phyloP scores from a whole-genome alignment of 495 filamentous ascomycete genomes.

The Bryoglossum gracile region DNA sequence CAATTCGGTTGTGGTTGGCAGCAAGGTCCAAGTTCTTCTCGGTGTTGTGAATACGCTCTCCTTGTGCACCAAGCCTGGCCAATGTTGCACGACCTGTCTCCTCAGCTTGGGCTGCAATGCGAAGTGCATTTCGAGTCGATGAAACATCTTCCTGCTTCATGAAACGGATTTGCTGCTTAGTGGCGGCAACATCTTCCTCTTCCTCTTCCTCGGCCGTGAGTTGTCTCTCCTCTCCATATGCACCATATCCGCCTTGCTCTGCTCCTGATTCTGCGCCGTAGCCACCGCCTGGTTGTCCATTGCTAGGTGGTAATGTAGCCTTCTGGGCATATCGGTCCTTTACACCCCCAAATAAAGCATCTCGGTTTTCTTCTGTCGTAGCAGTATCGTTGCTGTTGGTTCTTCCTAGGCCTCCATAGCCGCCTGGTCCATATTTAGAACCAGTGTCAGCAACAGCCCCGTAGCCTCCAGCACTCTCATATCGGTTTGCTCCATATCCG shows the following conservation, averaged over 20 bases:
- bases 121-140: conserved; percentile 61
- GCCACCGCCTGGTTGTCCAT: conserved; percentile 19
- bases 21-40: conserved; percentile 69
- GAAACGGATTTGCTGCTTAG: conserved; percentile 67
- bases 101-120: conserved; percentile 58
- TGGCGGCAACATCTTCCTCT: conserved; percentile 57
- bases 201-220: conserved; percentile 66
- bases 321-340: conserved; percentile 45
- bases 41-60: conserved; percentile 70
- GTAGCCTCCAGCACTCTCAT: conserved; percentile 34
- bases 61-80: conserved; percentile 63
- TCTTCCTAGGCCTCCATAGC: conserved; percentile 65
- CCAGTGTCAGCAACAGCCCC: conserved; percentile 30
- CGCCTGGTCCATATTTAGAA: conserved; percentile 46
- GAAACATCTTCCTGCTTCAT: conserved; percentile 70
- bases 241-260: conserved; percentile 44
- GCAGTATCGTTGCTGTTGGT: conserved; percentile 46
- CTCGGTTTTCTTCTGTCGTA: conserved; percentile 45
- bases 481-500: conserved; percentile 60
- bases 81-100: conserved; percentile 65
- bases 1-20: conserved; percentile 57
- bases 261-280: conserved; percentile 21
- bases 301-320: conserved; percentile 21
- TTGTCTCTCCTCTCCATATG: conserved; percentile 59
- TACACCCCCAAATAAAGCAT: conserved; percentile 60